phyloP scores from a whole-genome alignment of 164 flowering plant genomes.

The Nymphaea thermarum region DNA sequence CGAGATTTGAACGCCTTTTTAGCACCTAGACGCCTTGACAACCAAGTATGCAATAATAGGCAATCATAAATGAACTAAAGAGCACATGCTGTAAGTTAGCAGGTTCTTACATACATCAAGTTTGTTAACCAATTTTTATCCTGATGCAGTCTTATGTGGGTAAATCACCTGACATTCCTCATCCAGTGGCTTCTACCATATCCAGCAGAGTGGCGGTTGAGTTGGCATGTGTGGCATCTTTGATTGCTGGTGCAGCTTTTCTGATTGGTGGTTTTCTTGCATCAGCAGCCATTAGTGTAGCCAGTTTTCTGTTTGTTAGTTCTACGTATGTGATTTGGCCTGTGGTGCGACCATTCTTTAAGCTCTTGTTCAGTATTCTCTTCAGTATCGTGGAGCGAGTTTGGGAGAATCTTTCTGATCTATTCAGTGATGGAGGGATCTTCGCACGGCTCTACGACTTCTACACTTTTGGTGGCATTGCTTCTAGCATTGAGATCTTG shows the following conservation, averaged over 20 bases:
- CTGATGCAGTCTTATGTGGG: conserved; percentile 72
- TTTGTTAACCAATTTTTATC: neutral
- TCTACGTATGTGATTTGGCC: conserved; percentile 69
- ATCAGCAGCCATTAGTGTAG: conserved; percentile 65
- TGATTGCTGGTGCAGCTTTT: conserved; percentile 63
- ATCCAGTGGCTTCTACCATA: conserved; percentile 85
- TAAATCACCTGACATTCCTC: conserved; percentile 62
- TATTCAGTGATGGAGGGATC: conserved; percentile 54
- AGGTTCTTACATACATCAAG: neutral
- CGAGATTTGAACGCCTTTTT: too few species aligned
- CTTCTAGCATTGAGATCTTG: conserved; percentile 53
- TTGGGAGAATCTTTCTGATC: conserved; percentile 43
- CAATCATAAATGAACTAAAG: too few species aligned
- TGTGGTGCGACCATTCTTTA: conserved; percentile 44
- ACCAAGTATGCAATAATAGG: too few species aligned
- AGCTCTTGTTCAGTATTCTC: conserved; percentile 30
- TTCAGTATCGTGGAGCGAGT: conserved; percentile 39
- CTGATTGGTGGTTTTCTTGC: conserved; percentile 74
- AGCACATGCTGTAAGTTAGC: neutral
- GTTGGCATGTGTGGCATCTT: conserved; percentile 60
- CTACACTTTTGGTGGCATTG: conserved; percentile 57
- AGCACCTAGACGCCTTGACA: too few species aligned
- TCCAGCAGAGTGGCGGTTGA: conserved; percentile 92
- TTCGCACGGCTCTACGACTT: conserved; percentile 42
- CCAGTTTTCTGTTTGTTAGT: conserved; percentile 45